A percentile compares a stretch with the other conserved stretches of the same genome.
phyloP scores from a whole-genome alignment of 345 rosid genomes.

The Nephelium lappaceum region DNA sequence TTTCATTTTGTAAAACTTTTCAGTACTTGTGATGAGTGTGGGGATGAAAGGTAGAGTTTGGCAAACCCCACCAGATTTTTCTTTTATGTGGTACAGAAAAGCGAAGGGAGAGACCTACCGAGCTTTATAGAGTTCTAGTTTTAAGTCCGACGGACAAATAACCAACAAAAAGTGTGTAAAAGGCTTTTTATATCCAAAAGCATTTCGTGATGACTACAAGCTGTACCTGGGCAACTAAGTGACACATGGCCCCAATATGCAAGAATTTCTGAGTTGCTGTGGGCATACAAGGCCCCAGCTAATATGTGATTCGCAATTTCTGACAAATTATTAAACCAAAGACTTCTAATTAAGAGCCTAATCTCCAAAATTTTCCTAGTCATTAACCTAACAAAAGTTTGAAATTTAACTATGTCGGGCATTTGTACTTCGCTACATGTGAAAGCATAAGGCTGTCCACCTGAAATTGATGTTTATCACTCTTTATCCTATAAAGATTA shows the following conservation, averaged over 20 bases:
- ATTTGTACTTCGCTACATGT: background rate
- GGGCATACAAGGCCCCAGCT: background rate
- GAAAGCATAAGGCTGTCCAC: background rate
- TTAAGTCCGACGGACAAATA: background rate
- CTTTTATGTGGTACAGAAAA: constrained; percentile 7
- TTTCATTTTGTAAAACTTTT: background rate
- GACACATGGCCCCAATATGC: background rate
- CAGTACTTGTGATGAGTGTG: constrained; percentile 1
- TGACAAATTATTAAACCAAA: background rate
- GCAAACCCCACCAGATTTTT: constrained; percentile 11
- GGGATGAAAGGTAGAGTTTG: constrained; percentile 11
- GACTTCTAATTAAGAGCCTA: background rate
- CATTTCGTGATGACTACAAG: background rate
- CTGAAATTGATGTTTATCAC: background rate
- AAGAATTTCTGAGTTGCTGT: background rate
- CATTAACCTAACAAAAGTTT: background rate
- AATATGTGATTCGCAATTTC: background rate
- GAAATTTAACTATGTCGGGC: background rate
- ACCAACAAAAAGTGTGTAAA: constrained; percentile 8
- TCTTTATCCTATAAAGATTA: background rate
- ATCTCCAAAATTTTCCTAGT: background rate
- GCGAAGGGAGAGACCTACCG: background rate
- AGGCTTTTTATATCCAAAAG: background rate
- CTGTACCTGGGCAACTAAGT: background rate
- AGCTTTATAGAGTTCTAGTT: background rate